Evolutionary conservation across 306 rosid species (phyloP), one percentile per base, ranked within the genome.

Genomic region (Quercus rubra): DNA sequence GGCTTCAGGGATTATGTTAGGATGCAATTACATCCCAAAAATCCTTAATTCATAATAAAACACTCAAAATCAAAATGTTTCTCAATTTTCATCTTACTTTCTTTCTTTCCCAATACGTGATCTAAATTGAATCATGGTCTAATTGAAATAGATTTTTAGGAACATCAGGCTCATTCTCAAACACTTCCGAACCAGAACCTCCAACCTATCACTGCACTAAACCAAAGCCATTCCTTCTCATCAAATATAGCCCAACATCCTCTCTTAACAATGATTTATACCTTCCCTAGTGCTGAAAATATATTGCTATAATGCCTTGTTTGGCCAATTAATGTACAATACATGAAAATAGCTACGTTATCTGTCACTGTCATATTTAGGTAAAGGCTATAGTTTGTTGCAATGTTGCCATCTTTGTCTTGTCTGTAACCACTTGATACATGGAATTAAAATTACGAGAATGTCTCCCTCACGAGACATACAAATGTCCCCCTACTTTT

Each of bases 161-260:
- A 18, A 77, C 74, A 12, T 67, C 7, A 54, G 46, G 74, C 55
- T 73, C 74, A 17, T 63, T 55, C 66, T 74, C 87, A 76, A 79
- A 88, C 83, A 84, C 89, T 70, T 76, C 80, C 77, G 80, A 82
- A 73, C 80, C 86, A 79, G 78, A 84, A 59, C 84, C 86, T 23
- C 76, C 78, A 70, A 80, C 62, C 71, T 86, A 68, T 0, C 80
- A 79, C 8, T 85, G 84, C 55, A 79, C 63, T 67, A 79, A 76
- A 59, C 77, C 73, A 79, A 1, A 82, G 63, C 11, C 3, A 31
- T 18, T 67, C 41, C n/a, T 67, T 67, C 21, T 67, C 51, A 2
- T 33, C 25, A 6, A 33, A 30, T 31, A 35, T 30, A 67, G 51
- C 33, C 38, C 18, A 23, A 62, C 31, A 62, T 11, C 17, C 68